phyloP scores from a whole-genome alignment of 2,329 filamentous ascomycete genomes.

The Fusarium torulosum region DNA sequence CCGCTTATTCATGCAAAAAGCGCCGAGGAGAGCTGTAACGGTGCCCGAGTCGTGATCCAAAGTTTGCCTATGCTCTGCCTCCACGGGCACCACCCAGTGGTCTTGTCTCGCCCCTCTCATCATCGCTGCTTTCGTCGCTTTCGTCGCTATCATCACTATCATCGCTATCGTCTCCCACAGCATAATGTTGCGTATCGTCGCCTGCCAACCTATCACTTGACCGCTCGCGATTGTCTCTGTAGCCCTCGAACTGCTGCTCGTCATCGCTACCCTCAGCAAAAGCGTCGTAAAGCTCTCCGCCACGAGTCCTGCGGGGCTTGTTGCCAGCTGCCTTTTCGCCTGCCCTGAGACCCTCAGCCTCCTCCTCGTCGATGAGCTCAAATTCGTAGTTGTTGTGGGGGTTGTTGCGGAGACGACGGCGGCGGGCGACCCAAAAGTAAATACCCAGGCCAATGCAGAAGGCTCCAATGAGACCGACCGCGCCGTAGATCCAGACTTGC shows the following conservation, averaged over 20 bases:
- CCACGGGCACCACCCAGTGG: conserved; percentile 42
- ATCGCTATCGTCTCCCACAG: conserved; percentile 63
- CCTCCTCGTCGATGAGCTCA: conserved; percentile 88
- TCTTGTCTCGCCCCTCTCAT: conserved; percentile 44
- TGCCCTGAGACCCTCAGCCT: conserved; percentile 68
- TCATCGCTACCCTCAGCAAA: conserved; percentile 90
- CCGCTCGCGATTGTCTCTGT: conserved; percentile 58
- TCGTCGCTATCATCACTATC: conserved; percentile 59
- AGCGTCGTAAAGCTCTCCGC: conserved; percentile 95
- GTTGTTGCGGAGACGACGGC: conserved; percentile 79
- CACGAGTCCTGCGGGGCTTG: conserved; percentile 68
- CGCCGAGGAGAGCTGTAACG: conserved; percentile 2
- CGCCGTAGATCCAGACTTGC: conserved; percentile 93
- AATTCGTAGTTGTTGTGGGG: conserved; percentile 91
- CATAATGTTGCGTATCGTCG: conserved; percentile 61
- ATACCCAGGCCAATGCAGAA: conserved; percentile 86
- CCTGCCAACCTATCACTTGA: conserved; percentile 49
- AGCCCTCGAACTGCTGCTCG: conserved; percentile 63
- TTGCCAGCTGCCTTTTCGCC: conserved; percentile 61
- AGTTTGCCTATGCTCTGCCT: conserved; percentile 2
- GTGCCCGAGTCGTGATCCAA: conserved; percentile 8
- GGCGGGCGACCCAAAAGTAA: conserved; percentile 84
- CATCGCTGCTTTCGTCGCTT: conserved; percentile 57
- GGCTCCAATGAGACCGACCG: conserved; percentile 82
- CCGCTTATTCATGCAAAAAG: conserved; percentile 44